A percentile compares a stretch with the other conserved stretches of the same genome.
phyloP scores from a whole-genome alignment of 306 rosid genomes.

The Amphicarpaea edgeworthii region DNA sequence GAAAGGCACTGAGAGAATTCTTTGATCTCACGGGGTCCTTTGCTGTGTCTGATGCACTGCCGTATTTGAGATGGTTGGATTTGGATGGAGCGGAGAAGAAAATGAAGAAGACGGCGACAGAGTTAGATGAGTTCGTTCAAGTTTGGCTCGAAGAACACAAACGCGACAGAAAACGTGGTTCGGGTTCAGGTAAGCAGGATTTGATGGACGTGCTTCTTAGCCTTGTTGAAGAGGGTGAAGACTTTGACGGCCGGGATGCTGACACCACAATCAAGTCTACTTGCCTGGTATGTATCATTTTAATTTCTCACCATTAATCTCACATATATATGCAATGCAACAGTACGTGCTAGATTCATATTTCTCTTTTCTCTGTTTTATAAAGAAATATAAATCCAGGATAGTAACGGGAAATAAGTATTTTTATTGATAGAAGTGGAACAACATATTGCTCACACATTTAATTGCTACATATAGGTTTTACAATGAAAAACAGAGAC shows the following conservation, averaged over 20 bases:
- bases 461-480: too few species aligned
- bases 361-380: too few species aligned
- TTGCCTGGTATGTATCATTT: conserved; percentile 5
- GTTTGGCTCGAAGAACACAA: conserved; percentile 49
- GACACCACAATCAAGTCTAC: conserved; percentile 44
- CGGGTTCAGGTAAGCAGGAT: neutral
- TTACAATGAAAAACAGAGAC: too few species aligned
- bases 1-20: neutral
- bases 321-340: too few species aligned
- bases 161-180: neutral
- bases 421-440: too few species aligned
- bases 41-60: conserved; percentile 35
- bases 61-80: conserved; percentile 60
- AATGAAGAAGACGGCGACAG: conserved; percentile 45
- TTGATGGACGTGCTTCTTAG: conserved; percentile 51
- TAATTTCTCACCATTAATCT: too few species aligned
- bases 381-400: too few species aligned
- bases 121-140: conserved; percentile 28
- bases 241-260: conserved; percentile 14
- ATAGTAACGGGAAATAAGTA: too few species aligned
- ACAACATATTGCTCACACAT: too few species aligned
- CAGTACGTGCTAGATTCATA: too few species aligned
- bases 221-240: neutral
- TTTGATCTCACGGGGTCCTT: conserved; percentile 35
- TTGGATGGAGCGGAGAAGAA: conserved; percentile 49